Evolutionary conservation across 257 asterid genomes (phyloP).

Genomic region (Solanum acaule): DNA sequence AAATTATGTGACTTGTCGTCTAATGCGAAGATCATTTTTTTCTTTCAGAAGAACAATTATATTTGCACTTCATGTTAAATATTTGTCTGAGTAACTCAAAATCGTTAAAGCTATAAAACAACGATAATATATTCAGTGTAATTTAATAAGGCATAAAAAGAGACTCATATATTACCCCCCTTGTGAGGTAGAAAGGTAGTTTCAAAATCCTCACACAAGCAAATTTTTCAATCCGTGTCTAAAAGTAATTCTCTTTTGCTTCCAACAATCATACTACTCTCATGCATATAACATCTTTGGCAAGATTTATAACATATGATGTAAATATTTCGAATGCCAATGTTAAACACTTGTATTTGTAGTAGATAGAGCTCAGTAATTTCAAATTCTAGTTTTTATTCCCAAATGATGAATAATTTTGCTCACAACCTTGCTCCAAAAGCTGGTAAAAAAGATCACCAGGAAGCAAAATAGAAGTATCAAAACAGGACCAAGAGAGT

Average conservation of each 20-base stretch:
- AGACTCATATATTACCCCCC: neutral
- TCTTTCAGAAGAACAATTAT: neutral
- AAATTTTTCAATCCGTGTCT: neutral
- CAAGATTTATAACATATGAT: neutral
- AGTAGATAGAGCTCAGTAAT: neutral
- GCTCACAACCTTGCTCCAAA: neutral
- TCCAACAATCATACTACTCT: neutral
- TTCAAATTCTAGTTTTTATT: neutral
- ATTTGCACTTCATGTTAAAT: neutral
- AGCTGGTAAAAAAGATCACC: neutral
- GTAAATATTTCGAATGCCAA: neutral
- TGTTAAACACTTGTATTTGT: neutral
- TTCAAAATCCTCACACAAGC: neutral
- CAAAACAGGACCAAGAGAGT: neutral
- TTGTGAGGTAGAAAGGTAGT: neutral
- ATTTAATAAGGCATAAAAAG: neutral
- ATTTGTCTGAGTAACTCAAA: neutral
- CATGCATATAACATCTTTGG: neutral
- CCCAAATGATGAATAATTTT: neutral
- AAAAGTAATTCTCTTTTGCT: neutral
- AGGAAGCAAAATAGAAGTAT: neutral
- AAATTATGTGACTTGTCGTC: neutral
- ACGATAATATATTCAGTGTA: too few species aligned
- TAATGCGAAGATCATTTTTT: too few species aligned
- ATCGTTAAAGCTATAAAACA: too few species aligned